Percentiles rank a stretch among this genome's conserved stretches.
phyloP scores from a whole-genome alignment of 2,329 filamentous ascomycete genomes.

The Stylonectria norvegica region DNA sequence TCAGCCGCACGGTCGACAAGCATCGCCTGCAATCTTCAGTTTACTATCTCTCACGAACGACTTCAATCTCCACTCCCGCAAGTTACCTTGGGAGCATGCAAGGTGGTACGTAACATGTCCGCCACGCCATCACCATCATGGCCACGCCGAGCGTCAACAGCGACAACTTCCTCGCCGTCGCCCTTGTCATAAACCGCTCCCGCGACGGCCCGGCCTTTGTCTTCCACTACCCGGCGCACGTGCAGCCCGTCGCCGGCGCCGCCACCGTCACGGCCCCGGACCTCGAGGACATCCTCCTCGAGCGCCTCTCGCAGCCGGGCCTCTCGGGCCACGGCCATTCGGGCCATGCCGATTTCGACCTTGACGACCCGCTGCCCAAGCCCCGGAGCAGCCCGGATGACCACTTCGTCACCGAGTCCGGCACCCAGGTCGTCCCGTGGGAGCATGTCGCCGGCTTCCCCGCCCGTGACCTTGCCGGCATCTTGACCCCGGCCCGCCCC shows the following conservation, averaged over 20 bases:
- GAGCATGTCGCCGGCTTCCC: conserved; percentile 71
- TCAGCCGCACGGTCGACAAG: too few relatives aligned
- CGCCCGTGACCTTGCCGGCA: conserved; percentile 73
- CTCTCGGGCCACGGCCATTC: too few relatives aligned
- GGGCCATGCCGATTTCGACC: conserved; percentile 33
- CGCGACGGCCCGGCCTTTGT: conserved; percentile 78
- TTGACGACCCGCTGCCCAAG: conserved; percentile 41
- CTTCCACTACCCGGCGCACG: conserved; percentile 78
- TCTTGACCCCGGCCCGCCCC: conserved; percentile 70
- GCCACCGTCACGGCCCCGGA: conserved; percentile 37
- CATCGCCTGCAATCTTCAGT: too few relatives aligned
- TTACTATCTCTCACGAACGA: too few relatives aligned
- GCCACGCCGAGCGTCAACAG: conserved; percentile 50
- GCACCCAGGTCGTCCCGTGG: conserved; percentile 61
- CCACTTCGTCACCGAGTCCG: conserved; percentile 53
- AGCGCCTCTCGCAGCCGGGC: conserved; percentile 41
- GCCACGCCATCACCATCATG: conserved; percentile 22
- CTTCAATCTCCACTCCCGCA: background rate
- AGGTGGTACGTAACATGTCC: background rate
- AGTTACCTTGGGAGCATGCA: background rate
- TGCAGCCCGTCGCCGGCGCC: conserved; percentile 38
- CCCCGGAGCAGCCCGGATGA: conserved; percentile 52
- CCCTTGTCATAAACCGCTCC: conserved; percentile 70
- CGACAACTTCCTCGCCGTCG: conserved; percentile 64
- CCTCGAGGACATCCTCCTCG: conserved; percentile 51